Conservation (phyloP, 2,329 filamentous ascomycete species). For the Hypomyces rosellus region DNA sequence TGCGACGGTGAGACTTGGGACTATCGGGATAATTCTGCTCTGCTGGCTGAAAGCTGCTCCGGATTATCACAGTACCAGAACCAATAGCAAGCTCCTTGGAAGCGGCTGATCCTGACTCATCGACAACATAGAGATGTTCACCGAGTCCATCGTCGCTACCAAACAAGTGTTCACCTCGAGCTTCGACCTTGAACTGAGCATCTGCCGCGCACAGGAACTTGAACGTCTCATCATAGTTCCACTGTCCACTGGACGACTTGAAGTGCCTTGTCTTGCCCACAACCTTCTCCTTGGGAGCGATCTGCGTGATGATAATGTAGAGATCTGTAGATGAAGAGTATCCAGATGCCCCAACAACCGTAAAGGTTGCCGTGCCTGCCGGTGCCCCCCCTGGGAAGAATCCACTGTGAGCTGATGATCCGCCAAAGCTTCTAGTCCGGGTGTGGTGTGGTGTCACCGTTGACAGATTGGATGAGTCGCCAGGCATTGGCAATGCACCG, state of each 20-base stretch:
- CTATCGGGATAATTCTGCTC: slow-evolving; percentile 42
- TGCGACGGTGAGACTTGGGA: slow-evolving; percentile 43
- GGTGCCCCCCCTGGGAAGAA: slow-evolving; percentile 52
- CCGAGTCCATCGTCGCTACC: slow-evolving; percentile 78
- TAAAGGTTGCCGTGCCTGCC: slow-evolving; percentile 71
- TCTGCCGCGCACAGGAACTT: slow-evolving; percentile 74
- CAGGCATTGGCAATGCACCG: slow-evolving; percentile 1
- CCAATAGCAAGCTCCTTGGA: slow-evolving; percentile 74
- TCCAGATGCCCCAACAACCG: slow-evolving; percentile 69
- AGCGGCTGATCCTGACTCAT: slow-evolving; percentile 61
- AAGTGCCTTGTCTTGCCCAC: slow-evolving; percentile 89
- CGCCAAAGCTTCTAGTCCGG: slow-evolving; percentile 54
- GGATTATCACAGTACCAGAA: slow-evolving; percentile 62
- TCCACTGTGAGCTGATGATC: slow-evolving; percentile 60
- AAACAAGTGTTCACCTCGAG: slow-evolving; percentile 80
- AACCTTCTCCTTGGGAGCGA: slow-evolving; percentile 65
- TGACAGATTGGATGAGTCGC: slow-evolving; percentile 2
- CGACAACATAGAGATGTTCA: slow-evolving; percentile 85
- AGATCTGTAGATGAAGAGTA: slow-evolving; percentile 72
- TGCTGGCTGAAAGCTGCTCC: slow-evolving; percentile 60
- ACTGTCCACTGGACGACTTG: slow-evolving; percentile 61
- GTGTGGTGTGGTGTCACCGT: slow-evolving; percentile 32
- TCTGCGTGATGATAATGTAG: slow-evolving; percentile 66
- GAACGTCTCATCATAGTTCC: slow-evolving; percentile 73
- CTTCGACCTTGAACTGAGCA: slow-evolving; percentile 76